These are phyloP conservation scores for Lentinula raphanica DNA, from an alignment of 768 basidiomycete genomes.

Conservation along the genomic window DNA sequence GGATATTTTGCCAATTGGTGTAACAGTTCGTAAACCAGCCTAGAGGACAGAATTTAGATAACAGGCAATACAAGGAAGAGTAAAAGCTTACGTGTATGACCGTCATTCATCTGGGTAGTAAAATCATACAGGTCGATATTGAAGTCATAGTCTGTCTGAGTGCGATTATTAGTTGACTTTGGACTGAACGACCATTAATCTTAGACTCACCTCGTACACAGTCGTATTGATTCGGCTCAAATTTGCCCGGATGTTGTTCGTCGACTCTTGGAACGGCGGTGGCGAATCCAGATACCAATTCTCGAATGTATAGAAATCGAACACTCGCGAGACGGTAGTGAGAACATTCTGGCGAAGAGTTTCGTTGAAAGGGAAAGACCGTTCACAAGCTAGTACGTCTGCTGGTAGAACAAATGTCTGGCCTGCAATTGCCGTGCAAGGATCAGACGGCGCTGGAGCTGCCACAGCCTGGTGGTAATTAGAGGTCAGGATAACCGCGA, in stretches of 20 bases:
- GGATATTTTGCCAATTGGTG: constrained; percentile 45
- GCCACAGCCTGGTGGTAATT: background rate
- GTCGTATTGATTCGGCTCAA: constrained; percentile 44
- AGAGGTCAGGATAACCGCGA: background rate
- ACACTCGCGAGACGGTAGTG: constrained; percentile 39
- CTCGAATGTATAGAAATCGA: constrained; percentile 53
- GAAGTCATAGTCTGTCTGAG: constrained; percentile 63
- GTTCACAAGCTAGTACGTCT: constrained; percentile 53
- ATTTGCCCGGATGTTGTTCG: constrained; percentile 45
- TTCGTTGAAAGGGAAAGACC: constrained; percentile 53
- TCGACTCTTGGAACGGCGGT: constrained; percentile 52
- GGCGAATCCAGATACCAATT: constrained; percentile 46
- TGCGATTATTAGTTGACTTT: constrained; percentile 1
- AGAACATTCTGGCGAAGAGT: constrained; percentile 51
- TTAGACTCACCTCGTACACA: constrained; percentile 34
- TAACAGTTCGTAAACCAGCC: constrained; percentile 59
- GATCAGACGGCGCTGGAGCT: constrained; percentile 6
- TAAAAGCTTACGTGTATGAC: constrained; percentile 49
- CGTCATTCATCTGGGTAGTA: constrained; percentile 54
- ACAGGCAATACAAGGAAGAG: background rate
- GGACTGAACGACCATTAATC: background rate
- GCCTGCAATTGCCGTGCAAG: constrained; percentile 22
- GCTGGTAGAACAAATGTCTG: constrained; percentile 42
- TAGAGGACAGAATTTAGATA: constrained; percentile 14
- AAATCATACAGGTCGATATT: constrained; percentile 52